Percentiles rank a stretch among this genome's conserved stretches.
Evolutionary conservation across 768 basidiomycete genomes (phyloP).

Genomic region (Serendipita vermifera): DNA sequence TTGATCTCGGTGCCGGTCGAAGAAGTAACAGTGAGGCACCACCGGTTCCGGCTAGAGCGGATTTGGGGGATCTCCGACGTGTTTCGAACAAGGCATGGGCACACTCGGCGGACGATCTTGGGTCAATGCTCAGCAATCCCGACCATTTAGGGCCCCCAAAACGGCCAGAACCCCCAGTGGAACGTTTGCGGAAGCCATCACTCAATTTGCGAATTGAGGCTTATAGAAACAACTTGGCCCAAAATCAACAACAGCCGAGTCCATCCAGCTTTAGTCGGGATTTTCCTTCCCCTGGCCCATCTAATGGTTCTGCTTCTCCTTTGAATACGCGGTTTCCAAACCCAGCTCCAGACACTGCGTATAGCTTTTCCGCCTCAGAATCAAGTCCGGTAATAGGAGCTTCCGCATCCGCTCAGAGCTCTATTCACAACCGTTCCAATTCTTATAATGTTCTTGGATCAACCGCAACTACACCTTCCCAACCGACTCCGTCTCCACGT

Average conservation of each 20-base stretch:
- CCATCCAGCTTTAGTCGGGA: neutral
- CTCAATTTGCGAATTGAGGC: neutral
- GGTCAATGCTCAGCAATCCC: neutral
- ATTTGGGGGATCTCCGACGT: neutral
- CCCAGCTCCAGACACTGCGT: neutral
- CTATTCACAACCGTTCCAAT: constrained; percentile 4
- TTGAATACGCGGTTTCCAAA: neutral
- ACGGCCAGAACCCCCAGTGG: constrained; percentile 1
- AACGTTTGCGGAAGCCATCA: constrained; percentile 4
- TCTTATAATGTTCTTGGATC: constrained; percentile 3
- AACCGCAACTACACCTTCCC: neutral
- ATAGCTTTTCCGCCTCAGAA: neutral
- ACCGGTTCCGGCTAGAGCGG: neutral
- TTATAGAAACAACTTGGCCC: constrained; percentile 2
- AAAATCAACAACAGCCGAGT: neutral
- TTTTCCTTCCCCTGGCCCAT: constrained; percentile 3
- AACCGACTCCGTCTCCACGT: neutral
- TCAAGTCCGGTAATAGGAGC: neutral
- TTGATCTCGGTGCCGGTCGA: neutral
- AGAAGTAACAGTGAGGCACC: constrained; percentile 6
- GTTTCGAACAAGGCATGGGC: neutral
- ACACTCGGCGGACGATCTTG: constrained; percentile 5
- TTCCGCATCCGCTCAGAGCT: neutral
- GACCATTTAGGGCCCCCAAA: neutral
- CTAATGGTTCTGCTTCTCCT: neutral